These are phyloP conservation scores for Schoenoplectus triqueter DNA, from an alignment of 202 grass and related monocot genomes.

Conservation along the genomic window DNA sequence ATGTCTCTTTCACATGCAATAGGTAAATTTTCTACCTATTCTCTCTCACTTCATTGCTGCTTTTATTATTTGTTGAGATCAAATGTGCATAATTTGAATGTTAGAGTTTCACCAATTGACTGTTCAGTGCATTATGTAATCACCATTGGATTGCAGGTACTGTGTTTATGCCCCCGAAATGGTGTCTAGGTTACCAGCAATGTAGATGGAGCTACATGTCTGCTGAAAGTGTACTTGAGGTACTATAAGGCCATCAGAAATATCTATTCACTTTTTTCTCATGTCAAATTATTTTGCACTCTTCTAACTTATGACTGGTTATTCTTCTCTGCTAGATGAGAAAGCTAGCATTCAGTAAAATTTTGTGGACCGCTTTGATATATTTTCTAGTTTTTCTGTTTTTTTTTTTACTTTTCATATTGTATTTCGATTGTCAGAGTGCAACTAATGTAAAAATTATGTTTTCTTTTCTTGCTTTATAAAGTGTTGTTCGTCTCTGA, in stretches of 20 bases:
- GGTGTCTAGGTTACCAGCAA: constrained; percentile 96
- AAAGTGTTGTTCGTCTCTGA: constrained; percentile 23
- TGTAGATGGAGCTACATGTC: constrained; percentile 95
- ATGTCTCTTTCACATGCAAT: constrained; percentile 76
- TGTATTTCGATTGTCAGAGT: neutral
- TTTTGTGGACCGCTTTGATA: neutral
- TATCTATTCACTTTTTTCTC: constrained; percentile 2
- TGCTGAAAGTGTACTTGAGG: constrained; percentile 85
- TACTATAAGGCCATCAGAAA: constrained; percentile 37
- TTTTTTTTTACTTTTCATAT: neutral
- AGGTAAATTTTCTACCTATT: constrained; percentile 54
- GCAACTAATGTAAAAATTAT: neutral
- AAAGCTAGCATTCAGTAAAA: constrained; percentile 5
- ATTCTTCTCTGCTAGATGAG: neutral
- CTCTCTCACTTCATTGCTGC: constrained; percentile 4
- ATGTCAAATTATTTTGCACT: neutral
- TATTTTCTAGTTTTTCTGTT: neutral
- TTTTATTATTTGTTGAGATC: neutral
- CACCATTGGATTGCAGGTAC: constrained; percentile 57
- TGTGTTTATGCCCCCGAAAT: constrained; percentile 92
- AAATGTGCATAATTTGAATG: constrained; percentile 16
- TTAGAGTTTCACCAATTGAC: constrained; percentile 30
- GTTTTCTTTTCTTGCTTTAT: constrained; percentile 26
- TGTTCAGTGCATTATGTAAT: neutral
- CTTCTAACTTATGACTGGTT: neutral